Evolutionary conservation across 192 early-diverging fungal genomes (phyloP), one percentile per base, ranked within the genome.

Genomic region (Coemansia sp.): DNA sequence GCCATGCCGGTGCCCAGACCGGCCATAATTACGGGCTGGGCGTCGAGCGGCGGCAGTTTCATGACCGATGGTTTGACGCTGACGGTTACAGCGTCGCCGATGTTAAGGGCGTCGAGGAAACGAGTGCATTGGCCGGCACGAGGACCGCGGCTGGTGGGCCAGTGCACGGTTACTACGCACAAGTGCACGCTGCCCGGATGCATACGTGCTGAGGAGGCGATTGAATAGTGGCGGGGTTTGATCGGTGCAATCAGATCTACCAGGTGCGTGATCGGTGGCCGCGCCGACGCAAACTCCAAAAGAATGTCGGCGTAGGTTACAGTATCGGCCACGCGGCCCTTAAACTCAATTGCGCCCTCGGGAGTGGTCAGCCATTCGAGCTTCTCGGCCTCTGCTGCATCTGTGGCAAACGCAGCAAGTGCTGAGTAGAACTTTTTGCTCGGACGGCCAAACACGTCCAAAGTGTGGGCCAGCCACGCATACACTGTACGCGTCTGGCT

Each of bases 191-290:
- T 85, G 76, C 89, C 89, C 15, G 92, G 91, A 69, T 93, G 92
- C 80, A 94, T 88, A 72, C 84, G 89, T 70, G 88, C 87, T 5
- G 92, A 90, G 10, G 94, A 97, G 9, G 96, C 91, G 66, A 98
- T 98, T n/a, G 96, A 98, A 85, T 98, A 98, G 70, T 95, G 94
- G 64, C 96, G 89, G 47, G 96, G 94, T 76, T 97, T 98, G 85
- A 97, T 94, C 27, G 86, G 82, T 8, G 94, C 84, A 59, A 98
- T 86, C 61, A 91, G 70, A 43, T 74, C 76, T 3, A 93, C 81
- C 29, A 98, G 82, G 50, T 89, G 85, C 50, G 87, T 82, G 49
- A 93, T 70, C 27, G 86, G 67, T 24, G 92, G 92, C 41, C 86
- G 86, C 15, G 90, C 92, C 17, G 93, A 92, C 11, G 88, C 79